Base-by-base conservation (phyloP, 768 basidiomycete species). In the Hericium coralloides region DNA sequence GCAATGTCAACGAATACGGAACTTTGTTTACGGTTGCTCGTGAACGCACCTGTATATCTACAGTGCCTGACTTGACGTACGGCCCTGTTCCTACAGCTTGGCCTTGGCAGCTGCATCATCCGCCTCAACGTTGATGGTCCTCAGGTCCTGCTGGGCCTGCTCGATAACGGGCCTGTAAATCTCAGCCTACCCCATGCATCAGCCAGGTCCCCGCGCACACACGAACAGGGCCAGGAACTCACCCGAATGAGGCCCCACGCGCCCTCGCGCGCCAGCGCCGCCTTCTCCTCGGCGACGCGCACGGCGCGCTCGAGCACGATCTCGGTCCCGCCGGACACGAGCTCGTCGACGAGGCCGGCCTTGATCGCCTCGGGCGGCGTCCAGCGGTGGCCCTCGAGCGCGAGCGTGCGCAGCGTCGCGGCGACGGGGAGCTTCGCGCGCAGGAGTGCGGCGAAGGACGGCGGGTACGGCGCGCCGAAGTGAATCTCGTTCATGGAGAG, bases 401-500 rank as follows among this genome's bases (percentile, higher is more conserved):
- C 82, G 45, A 92, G 83, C 64, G 88, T 86, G 52, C 90, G 83
- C 8, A 82, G 77, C 12, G 83, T 63, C 23, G 70, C 70, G 15
- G 78, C 77, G 61, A 82, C 76, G 8, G 83, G 77, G 6, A 90
- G 71, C 63, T 92, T 93, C 23, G 80, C 79, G 8, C 75, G 74
- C 23, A 89, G 67, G 49, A 94, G 68, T 3, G 80, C 76, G 0
- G 81, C 73, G 63, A 95, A 83, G 0, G 85, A 85, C 49, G 80
- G 73, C 0, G 93, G 92, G 76, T 89, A 84, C 0, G 82, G 74
- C 9, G 92, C 90, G 52, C 90, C 91, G 63, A 95, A 93, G 66
- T 87, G 84, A 14, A 60, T 87, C 74, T 95, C 94, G 66, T 95
- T 98, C 93, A 97, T 95, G 67, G 85, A 90, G 53, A 90, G 71